Evolutionary conservation across 257 asterid species (phyloP), one percentile per base, ranked within the genome.

Genomic region (Primulina tabacum): DNA sequence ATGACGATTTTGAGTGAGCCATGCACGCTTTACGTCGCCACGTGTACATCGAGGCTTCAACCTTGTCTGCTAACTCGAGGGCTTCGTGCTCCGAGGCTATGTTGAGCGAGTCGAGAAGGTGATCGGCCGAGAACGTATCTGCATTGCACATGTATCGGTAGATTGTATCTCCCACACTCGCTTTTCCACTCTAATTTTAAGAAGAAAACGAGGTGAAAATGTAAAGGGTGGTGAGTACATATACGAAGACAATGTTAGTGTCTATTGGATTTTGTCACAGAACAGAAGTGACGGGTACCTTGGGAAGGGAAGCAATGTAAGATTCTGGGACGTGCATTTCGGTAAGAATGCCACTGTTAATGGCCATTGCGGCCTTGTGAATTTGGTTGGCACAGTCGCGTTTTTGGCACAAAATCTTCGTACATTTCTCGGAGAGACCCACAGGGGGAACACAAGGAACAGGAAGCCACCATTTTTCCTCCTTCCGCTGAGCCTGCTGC

Each of bases 401-500:
- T 34, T 84, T 88, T 63, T 91, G 83, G 62, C 76, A 75, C 85
- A 94, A 64, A 52, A 75, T 84, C 72, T 88, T 92, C 80, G 76
- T 83, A 2, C 77, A 78, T 28, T 80, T 80, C 59, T 89, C 93
- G 0, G 96, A 73, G 33, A 94, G 89, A 40, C 99, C 99, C 1
- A 78, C 84, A 0, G 74, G 61, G 12, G 89, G 67, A 50, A 91
- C 91, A 35, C 95, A 82, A 28, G 97, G 96, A 73, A 89, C 80
- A 0, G 99, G 99, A 50, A 88, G 68, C 99, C 99, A 89, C 97
- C 97, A 89, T 63, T 94, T 91, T 26, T 94, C 97, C 62, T 86
- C 96, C 10, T 81, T 83, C 7, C 94, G 76, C 62, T 82, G 93
- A 35, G 90, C 53, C 75, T 81, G 89, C 16, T 89, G 88, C 80